Conservation (phyloP, 2,329 filamentous ascomycete genomes). For the Xenoacremonium recifei region DNA sequence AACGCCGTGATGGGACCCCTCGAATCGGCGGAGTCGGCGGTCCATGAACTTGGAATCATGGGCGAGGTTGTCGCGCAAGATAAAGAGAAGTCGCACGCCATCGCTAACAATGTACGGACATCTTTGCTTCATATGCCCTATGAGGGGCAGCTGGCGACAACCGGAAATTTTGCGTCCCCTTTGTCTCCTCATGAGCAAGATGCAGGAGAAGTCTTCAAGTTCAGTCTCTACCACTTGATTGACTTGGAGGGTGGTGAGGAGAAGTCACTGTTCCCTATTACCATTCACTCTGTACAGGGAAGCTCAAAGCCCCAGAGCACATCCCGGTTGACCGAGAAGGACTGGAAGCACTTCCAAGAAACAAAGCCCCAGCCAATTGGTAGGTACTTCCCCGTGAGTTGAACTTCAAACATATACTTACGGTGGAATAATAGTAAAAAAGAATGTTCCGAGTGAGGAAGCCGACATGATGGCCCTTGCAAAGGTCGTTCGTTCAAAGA, state of each 20-base stretch:
- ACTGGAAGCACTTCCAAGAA: too few species aligned
- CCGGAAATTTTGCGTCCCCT: conserved; percentile 44
- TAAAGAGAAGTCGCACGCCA: conserved; percentile 39
- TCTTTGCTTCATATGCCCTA: conserved; percentile 45
- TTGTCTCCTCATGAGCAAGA: conserved; percentile 21
- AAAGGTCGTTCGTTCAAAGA: conserved; percentile 46
- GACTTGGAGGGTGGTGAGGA: conserved; percentile 27
- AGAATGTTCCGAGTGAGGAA: conserved; percentile 5
- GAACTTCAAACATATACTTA: not conserved
- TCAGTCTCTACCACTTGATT: conserved; percentile 48
- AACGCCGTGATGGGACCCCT: conserved; percentile 33
- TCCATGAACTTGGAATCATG: conserved; percentile 43
- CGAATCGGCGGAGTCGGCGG: conserved; percentile 21
- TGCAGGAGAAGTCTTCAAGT: conserved; percentile 37
- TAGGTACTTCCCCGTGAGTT: too few species aligned
- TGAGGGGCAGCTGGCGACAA: conserved; percentile 45
- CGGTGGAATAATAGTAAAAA: not conserved
- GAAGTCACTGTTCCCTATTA: conserved; percentile 7
- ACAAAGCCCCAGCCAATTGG: too few species aligned
- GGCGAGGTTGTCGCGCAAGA: conserved; percentile 44
- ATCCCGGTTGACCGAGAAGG: too few species aligned
- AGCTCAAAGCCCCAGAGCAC: too few species aligned
- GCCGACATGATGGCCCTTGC: conserved; percentile 34
- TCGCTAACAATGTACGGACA: conserved; percentile 40
- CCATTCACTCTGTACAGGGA: too few species aligned